Evolutionary conservation across 108 stramenopile species (phyloP), one percentile per base, ranked within the genome.

Genomic region (Aurantiochytrium sp.): DNA sequence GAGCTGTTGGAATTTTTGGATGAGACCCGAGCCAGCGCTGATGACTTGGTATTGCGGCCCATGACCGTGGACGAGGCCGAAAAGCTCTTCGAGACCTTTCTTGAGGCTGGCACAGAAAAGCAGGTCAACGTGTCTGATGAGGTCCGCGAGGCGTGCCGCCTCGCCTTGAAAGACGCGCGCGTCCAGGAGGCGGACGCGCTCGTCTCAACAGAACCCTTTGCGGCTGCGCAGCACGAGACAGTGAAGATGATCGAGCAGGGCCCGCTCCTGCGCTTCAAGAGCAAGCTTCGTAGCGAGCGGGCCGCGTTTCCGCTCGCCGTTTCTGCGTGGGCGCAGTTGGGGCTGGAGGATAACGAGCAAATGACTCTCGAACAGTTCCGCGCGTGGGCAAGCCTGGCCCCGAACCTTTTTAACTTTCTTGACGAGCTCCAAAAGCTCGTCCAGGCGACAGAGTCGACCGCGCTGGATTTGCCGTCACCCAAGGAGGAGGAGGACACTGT

Each of bases 71-170:
- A 81, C 19, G 24, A 48, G 6, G 73, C 73, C 6, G 24, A 42
- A n/a, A 27, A 12, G 6, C 73, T 81, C 12, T 81, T 48, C 45
- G 32, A 81, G 3, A 17, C 19, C 1, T 81, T 81, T 48, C 73
- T 81, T 48, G 73, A 48, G 32, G 24, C 0, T 0, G n/a, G 24
- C 45, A 8, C 73, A 27, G 73, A 65, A 2, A 65, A 41, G 24
- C 73, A 81, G 30, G 73, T 81, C 73, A 81, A 81, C 45, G 45
- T 81, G 1, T 81, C 73, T 6, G 73, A 81, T 81, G 36, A 81
- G 2, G 73, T 48, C 1, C 39, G 73, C 39, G 73, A 81, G 45
- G 73, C 39, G 21, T 81, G 73, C 24, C 73, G 39, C 39, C 6
- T 12, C 0, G 12, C 36, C 10, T 6, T 81, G 6, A 12, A 81